Percentiles rank a stretch among this genome's conserved stretches.
These are phyloP conservation scores for Apiotrichum laibachii DNA, from an alignment of 1,284 basidiomycete genomes.

Conservation along the genomic window DNA sequence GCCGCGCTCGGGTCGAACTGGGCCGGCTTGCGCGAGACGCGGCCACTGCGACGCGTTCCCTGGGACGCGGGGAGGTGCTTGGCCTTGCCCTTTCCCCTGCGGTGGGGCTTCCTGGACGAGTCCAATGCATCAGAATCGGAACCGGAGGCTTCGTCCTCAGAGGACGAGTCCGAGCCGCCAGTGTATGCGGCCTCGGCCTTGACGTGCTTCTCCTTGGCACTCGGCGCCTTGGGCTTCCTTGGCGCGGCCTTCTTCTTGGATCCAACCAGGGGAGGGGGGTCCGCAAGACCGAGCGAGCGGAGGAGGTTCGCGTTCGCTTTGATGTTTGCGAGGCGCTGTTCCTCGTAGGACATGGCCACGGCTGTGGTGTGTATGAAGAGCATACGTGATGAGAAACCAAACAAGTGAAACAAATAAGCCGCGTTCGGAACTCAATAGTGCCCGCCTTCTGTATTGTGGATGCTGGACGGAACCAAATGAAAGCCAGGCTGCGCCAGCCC, in stretches of 20 bases:
- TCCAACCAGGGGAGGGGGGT: neutral
- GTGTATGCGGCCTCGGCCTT: constrained; percentile 5
- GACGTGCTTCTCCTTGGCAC: constrained; percentile 1
- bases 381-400: neutral
- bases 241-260: constrained; percentile 9
- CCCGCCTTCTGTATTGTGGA: too few relatives aligned
- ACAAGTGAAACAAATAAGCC: neutral
- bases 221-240: constrained; percentile 10
- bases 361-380: neutral
- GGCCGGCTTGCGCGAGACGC: neutral
- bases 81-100: neutral
- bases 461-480: too few relatives aligned
- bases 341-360: constrained; percentile 19
- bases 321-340: constrained; percentile 34
- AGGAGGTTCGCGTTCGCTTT: constrained; percentile 38
- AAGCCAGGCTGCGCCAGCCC: too few relatives aligned
- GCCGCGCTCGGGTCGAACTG: neutral
- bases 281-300: constrained; percentile 31
- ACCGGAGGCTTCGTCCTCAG: neutral
- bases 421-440: neutral
- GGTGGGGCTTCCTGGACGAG: constrained; percentile 1
- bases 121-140: constrained; percentile 1
- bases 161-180: neutral
- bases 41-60: neutral
- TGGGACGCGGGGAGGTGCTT: neutral